Evolutionary conservation across 2,329 filamentous ascomycete genomes (phyloP).

Genomic region (Chaetomiaceae sp.): DNA sequence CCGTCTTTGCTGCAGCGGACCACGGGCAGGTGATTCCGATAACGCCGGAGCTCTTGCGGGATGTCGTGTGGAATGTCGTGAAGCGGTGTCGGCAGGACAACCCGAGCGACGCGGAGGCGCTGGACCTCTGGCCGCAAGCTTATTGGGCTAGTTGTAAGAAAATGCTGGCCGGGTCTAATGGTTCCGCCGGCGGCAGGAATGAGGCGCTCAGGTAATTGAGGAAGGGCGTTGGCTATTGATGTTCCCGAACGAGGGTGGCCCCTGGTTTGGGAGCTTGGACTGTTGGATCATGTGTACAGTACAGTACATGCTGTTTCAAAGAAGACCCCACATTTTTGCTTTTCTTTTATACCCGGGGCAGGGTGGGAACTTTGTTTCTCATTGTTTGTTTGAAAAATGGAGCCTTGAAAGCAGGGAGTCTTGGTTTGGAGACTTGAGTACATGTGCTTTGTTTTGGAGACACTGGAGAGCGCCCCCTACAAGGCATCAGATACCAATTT

Average conservation of each 20-base stretch:
- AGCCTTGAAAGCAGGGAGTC: not conserved
- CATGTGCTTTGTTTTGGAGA: not conserved
- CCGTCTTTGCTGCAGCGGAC: conserved; percentile 23
- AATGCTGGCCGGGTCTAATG: not conserved
- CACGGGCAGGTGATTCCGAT: conserved; percentile 52
- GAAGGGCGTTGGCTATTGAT: not conserved
- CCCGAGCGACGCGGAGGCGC: conserved; percentile 49
- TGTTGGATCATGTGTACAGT: no score
- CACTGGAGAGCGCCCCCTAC: not conserved
- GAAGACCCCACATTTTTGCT: conserved; percentile 9
- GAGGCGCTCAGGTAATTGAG: not conserved
- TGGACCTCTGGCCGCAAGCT: conserved; percentile 54
- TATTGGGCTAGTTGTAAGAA: conserved; percentile 39
- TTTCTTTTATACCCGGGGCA: conserved; percentile 14
- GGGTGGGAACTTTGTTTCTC: not conserved
- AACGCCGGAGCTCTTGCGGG: conserved; percentile 57
- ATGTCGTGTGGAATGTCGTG: conserved; percentile 61
- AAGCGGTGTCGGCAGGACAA: conserved; percentile 32
- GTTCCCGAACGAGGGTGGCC: no score
- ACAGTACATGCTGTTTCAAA: not conserved
- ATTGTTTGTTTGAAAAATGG: not conserved
- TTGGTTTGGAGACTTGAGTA: not conserved
- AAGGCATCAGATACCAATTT: not conserved
- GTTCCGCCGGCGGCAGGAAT: not conserved
- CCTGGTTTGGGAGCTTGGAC: no score